Percentiles rank a stretch among this genome's conserved stretches.
Conservation (phyloP, 78 protist species). For the Monosiga brevicollis region DNA sequence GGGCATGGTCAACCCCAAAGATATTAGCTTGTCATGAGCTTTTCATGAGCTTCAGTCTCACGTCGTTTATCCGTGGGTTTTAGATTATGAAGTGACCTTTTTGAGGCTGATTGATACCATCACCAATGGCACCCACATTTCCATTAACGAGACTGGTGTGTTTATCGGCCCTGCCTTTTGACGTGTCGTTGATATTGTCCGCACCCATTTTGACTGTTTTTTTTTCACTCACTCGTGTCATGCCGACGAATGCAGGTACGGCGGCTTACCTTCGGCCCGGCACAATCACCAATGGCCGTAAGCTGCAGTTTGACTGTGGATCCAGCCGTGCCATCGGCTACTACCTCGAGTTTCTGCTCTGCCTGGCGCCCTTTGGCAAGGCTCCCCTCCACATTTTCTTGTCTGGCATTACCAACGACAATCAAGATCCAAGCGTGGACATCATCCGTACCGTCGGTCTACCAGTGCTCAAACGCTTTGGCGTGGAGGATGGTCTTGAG, state of each 20-base stretch:
- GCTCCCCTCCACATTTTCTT: constrained; percentile 38
- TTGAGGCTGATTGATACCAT: constrained; percentile 13
- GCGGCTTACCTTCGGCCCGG: constrained; percentile 10
- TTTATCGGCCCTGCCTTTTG: not conserved
- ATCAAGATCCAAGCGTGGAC: constrained; percentile 67
- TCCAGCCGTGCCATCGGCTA: constrained; percentile 38
- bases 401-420: constrained; percentile 71
- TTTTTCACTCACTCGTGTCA: not conserved
- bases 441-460: constrained; percentile 70
- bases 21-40: not conserved
- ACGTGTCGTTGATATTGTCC: not conserved
- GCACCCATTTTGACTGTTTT: not conserved
- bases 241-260: constrained; percentile 9
- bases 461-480: constrained; percentile 70
- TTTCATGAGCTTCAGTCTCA: not conserved
- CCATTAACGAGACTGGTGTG: constrained; percentile 9
- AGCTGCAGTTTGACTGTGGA: constrained; percentile 21
- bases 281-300: not conserved
- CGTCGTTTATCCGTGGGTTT: not conserved
- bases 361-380: constrained; percentile 83
- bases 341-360: constrained; percentile 67
- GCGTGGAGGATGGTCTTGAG: constrained; percentile 61
- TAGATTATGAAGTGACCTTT: constrained; percentile 16
- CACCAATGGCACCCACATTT: constrained; percentile 7
- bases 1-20: not conserved